A percentile compares a stretch with the other conserved stretches of the same genome.
Evolutionary conservation across 2,329 filamentous ascomycete genomes (phyloP).

Genomic region (Aspergillus sp.): DNA sequence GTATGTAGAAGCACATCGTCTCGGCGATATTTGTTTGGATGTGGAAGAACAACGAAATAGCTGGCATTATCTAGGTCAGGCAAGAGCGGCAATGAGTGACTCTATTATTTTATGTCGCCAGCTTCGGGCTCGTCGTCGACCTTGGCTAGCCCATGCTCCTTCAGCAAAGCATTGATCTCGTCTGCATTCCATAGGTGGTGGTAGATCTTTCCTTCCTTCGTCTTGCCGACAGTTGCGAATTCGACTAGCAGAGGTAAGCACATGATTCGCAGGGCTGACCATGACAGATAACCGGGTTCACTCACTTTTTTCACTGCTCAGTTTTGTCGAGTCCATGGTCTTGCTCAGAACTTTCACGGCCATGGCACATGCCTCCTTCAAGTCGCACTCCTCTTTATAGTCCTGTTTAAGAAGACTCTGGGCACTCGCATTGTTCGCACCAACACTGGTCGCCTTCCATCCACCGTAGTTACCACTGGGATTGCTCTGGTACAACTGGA

Average conservation of each 20-base stretch:
- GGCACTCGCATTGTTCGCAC: slow-evolving; percentile 96
- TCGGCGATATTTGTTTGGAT: slow-evolving; percentile 5
- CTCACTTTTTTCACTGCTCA: slow-evolving; percentile 98
- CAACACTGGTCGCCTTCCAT: slow-evolving; percentile 98
- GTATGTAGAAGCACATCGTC: not conserved
- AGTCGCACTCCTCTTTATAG: slow-evolving; percentile 96
- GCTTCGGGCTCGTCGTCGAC: slow-evolving; percentile 67
- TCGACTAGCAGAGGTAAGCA: slow-evolving; percentile 65
- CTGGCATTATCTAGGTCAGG: slow-evolving; percentile 30
- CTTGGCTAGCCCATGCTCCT: slow-evolving; percentile 94
- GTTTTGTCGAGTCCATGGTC: slow-evolving; percentile 99
- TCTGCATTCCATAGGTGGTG: slow-evolving; percentile 96
- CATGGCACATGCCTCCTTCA: slow-evolving; percentile 95
- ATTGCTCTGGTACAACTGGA: slow-evolving; percentile 99
- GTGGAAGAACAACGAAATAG: slow-evolving; percentile 13
- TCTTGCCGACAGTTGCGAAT: slow-evolving; percentile 96
- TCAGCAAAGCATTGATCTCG: slow-evolving; percentile 89
- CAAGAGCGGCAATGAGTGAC: slow-evolving; percentile 23
- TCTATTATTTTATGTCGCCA: slow-evolving; percentile 41
- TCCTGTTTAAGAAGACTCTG: slow-evolving; percentile 98
- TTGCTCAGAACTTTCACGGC: slow-evolving; percentile 99
- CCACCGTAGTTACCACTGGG: slow-evolving; percentile 98
- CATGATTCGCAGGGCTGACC: slow-evolving; percentile 13
- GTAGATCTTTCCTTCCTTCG: slow-evolving; percentile 93
- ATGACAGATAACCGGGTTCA: slow-evolving; percentile 18